Base-by-base conservation (phyloP, 306 rosid species). In the Cicer cuneatum region DNA sequence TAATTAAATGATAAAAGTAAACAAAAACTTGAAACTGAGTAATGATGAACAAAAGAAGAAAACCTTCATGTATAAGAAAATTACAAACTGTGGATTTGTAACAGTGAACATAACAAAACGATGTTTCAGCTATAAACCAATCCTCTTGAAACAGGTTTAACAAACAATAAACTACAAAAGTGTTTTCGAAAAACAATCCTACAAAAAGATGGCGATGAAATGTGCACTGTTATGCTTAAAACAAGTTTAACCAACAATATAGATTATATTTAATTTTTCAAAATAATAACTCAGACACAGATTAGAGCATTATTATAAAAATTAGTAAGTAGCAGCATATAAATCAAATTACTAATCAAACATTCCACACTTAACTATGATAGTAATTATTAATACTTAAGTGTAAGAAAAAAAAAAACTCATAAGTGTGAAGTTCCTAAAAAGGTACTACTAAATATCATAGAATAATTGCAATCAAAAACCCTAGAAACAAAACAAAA, bases 401-500 rank as follows among this genome's bases (percentile, higher is more conserved):
- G n/a, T 2, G 4, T 5, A 42, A 51, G 35, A 57, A 66, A 41
- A 51, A 68, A 75, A 70, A 73, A 24, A 62, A 54, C 48, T 19
- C 15, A 18, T 59, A 6, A 41, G 2, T 69, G 15, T 10, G n/a
- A 57, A 57, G 14, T 29, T 57, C 65, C 66, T 78, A 61, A 54
- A 53, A 58, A 41, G 61, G 46, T 74, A 24, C 29, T 24, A 24
- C 3, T 0, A 58, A 4, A 59, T 12, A 74, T 61, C 6, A 49
- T 52, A 5, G 10, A 57, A 47, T 75, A 42, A 72, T 65, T 59
- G 46, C 24, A 72, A 72, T 66, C 5, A 46, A 0, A 74, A 84
- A 69, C 76, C 79, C 78, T 74, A 60, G 16, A 57, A 66, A 43
- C 46, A 58, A 51, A 68, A 8, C 19, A 47, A 49, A 6, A n/a